Evolutionary conservation across 768 basidiomycete genomes (phyloP), one percentile per base, ranked within the genome.

Genomic region (Boletus sensibilis): DNA sequence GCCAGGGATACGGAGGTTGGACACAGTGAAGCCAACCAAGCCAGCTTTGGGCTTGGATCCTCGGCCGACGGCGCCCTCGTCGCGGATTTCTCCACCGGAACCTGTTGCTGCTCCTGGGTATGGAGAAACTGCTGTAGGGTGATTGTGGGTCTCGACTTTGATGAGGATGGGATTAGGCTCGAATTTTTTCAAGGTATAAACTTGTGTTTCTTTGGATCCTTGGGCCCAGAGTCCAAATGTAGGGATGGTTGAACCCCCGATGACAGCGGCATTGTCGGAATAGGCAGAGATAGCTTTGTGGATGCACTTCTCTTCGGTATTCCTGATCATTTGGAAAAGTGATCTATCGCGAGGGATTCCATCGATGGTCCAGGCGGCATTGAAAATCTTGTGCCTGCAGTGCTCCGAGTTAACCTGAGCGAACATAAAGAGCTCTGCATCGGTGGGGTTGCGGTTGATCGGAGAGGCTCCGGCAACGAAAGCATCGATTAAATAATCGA

Each of bases 381-480:
- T 99, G 80, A 98, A 99, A 63, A 98, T 98, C 76, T 99, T 99
- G 80, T 99, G 97, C 34, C 97, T 82, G 72, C 97, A 99, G 68
- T 98, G 97, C 72, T 99, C 97, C n/a, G 95, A 98, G 76, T 99
- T 99, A 71, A 99, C 96, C 69, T 99, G 97, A 4, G 97, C 96
- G 72, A 98, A 99, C 97, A 98, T 99, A 82, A 99, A 99, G 9
- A 99, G 79, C 70, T 99, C 97, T 4, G 96, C 95, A 68, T 98
- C 97, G 38, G 92, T 97, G 9, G 96, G 97, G 68, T 93, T 88
- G 35, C 95, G 85, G 46, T 79, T 78, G 71, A 90, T 84, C 1
- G 89, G 80, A 13, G 78, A 68, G 6, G 76, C 55, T 6, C 89
- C 88, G n/a, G 87, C 78, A 27, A 91, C 79, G 72, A 94, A 99